These are phyloP conservation scores for Allomyces macrogynus DNA, from an alignment of 192 early-diverging fungal genomes.

Conservation along the genomic window DNA sequence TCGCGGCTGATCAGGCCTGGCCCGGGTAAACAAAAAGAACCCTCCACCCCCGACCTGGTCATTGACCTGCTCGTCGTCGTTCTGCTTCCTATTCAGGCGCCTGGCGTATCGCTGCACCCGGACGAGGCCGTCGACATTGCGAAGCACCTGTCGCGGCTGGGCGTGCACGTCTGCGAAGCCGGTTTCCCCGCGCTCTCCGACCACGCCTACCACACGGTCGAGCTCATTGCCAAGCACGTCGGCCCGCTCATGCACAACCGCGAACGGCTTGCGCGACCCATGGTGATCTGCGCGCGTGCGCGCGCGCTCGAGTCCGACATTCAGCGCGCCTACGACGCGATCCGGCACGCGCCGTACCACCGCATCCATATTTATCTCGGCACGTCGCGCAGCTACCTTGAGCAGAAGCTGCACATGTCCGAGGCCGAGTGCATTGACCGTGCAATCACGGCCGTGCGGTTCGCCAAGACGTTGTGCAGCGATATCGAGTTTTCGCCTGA, in stretches of 20 bases:
- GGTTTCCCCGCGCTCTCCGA: constrained; percentile 31
- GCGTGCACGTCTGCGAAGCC: constrained; percentile 35
- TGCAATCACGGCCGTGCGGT: constrained; percentile 23
- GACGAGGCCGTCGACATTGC: constrained; percentile 35
- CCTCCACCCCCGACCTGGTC: background rate
- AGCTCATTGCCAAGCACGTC: constrained; percentile 30
- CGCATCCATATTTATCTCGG: constrained; percentile 36
- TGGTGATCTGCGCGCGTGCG: constrained; percentile 31
- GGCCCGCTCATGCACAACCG: constrained; percentile 19
- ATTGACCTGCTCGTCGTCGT: background rate
- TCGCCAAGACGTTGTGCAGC: constrained; percentile 17
- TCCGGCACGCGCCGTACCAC: constrained; percentile 22
- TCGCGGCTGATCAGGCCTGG: background rate
- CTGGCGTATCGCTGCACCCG: constrained; percentile 29
- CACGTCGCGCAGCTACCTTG: constrained; percentile 31
- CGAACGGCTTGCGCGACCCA: constrained; percentile 13
- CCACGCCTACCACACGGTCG: constrained; percentile 32
- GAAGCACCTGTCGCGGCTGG: constrained; percentile 26
- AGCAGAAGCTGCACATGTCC: constrained; percentile 29
- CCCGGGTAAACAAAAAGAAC: too few relatives aligned
- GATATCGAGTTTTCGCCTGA: constrained; percentile 36
- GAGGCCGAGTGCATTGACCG: constrained; percentile 26
- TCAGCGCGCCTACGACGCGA: constrained; percentile 25
- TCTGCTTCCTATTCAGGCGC: constrained; percentile 15
- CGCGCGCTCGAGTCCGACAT: constrained; percentile 28